Evolutionary conservation across 2,329 filamentous ascomycete species (phyloP).

Genomic region (Zymoseptoria passerinii): DNA sequence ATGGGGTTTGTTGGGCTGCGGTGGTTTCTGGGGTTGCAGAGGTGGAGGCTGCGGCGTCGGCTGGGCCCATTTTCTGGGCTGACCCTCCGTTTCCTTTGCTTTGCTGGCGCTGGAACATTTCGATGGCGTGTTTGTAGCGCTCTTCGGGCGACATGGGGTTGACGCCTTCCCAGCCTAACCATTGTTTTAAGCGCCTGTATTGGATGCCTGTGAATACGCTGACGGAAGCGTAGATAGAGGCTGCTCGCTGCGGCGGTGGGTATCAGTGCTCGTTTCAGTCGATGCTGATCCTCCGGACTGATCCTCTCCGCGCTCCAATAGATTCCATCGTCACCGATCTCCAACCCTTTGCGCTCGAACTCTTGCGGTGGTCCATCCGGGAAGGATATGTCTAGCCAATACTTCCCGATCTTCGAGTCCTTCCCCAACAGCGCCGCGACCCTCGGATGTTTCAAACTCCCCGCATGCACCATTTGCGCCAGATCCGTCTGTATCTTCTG

Average conservation of each 20-base stretch:
- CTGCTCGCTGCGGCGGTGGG: conserved; percentile 31
- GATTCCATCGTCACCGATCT: conserved; percentile 33
- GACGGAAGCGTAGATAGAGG: conserved; percentile 30
- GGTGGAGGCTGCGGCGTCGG: background rate
- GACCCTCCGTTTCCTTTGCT: conserved; percentile 2
- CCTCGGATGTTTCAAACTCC: conserved; percentile 24
- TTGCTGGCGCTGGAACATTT: conserved; percentile 23
- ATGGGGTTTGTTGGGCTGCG: conserved; percentile 11
- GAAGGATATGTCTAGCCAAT: conserved; percentile 43
- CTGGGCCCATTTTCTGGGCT: background rate
- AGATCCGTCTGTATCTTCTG: conserved; percentile 36
- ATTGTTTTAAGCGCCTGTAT: conserved; percentile 29
- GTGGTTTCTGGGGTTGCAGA: background rate
- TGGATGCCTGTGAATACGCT: conserved; percentile 31
- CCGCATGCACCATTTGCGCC: conserved; percentile 28
- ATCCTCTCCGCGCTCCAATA: conserved; percentile 35
- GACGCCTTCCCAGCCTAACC: conserved; percentile 29
- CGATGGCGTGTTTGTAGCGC: conserved; percentile 23
- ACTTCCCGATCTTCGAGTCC: conserved; percentile 34
- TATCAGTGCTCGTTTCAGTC: conserved; percentile 31
- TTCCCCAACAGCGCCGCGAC: conserved; percentile 31
- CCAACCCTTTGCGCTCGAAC: conserved; percentile 41
- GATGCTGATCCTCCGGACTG: conserved; percentile 34
- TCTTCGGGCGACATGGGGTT: conserved; percentile 28
- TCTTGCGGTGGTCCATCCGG: conserved; percentile 42